Evolutionary conservation across 1,139 yeast genomes (phyloP).

Genomic region (Yamadazyma triangularis): DNA sequence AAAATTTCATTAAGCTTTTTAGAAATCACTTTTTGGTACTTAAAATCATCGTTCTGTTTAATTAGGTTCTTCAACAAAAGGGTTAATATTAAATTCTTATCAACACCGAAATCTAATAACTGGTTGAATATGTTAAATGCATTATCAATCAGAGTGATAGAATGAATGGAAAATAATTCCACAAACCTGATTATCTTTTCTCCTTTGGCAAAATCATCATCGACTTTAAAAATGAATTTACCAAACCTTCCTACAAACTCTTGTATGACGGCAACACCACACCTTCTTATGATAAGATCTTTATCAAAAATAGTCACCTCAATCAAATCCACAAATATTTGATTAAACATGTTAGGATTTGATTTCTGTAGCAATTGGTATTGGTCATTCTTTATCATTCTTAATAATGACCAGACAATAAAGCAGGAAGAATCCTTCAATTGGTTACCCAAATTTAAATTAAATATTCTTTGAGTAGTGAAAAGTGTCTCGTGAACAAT

Average conservation of each 20-base stretch:
- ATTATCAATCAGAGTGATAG: constrained; percentile 20
- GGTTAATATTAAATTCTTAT: constrained; percentile 20
- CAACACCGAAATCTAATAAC: constrained; percentile 26
- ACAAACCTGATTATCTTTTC: constrained; percentile 46
- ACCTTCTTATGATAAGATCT: constrained; percentile 71
- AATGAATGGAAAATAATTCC: constrained; percentile 38
- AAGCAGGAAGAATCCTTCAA: constrained; percentile 84
- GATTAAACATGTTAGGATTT: constrained; percentile 13
- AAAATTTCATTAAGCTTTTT: constrained; percentile 6
- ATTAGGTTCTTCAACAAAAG: constrained; percentile 20
- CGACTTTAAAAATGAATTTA: constrained; percentile 10
- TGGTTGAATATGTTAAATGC: constrained; percentile 17
- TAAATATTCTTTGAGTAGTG: constrained; percentile 49
- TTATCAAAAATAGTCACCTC: constrained; percentile 61
- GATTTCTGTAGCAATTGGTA: constrained; percentile 8
- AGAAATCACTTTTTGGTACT: constrained; percentile 27
- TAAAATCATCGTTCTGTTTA: constrained; percentile 20
- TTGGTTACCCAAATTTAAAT: constrained; percentile 56
- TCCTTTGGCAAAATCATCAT: constrained; percentile 20
- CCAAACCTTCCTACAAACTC: constrained; percentile 81
- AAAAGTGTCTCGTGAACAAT: constrained; percentile 44
- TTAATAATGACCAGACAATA: constrained; percentile 41
- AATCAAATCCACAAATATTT: constrained; percentile 41
- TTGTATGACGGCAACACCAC: constrained; percentile 83
- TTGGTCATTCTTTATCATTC: constrained; percentile 19